Conservation (phyloP, 2,329 filamentous ascomycete species). For the Falciphora oryzae region DNA sequence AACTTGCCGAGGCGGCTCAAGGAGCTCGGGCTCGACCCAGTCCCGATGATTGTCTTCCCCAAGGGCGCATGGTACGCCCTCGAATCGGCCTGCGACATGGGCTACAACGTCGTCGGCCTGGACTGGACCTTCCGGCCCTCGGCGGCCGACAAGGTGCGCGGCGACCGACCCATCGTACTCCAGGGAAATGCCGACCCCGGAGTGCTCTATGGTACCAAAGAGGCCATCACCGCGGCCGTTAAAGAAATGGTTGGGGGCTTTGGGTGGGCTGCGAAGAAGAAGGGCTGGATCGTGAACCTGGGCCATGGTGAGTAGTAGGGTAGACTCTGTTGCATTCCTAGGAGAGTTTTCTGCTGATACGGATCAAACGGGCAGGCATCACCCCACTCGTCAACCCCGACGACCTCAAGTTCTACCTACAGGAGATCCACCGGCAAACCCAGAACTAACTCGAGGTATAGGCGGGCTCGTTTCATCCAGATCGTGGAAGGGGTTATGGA, state of each 20-base stretch:
- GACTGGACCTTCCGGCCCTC: slow-evolving; percentile 93
- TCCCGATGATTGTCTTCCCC: slow-evolving; percentile 97
- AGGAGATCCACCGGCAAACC: slow-evolving; percentile 76
- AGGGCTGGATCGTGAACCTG: slow-evolving; percentile 95
- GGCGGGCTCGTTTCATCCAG: not conserved
- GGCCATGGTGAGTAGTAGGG: slow-evolving; percentile 67
- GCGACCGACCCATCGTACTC: slow-evolving; percentile 67
- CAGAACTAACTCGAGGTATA: slow-evolving; percentile 23
- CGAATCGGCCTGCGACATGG: slow-evolving; percentile 77
- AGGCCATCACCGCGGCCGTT: slow-evolving; percentile 76
- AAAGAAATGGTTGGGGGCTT: slow-evolving; percentile 86
- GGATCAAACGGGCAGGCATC: slow-evolving; percentile 54
- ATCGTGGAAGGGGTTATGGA: not conserved
- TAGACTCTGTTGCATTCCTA: not conserved
- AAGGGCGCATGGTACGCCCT: slow-evolving; percentile 97
- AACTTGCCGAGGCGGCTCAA: slow-evolving; percentile 69
- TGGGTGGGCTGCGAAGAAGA: slow-evolving; percentile 64
- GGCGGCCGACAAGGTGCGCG: slow-evolving; percentile 74
- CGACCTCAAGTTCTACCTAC: slow-evolving; percentile 86
- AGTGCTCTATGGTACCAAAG: slow-evolving; percentile 77
- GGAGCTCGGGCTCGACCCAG: slow-evolving; percentile 68
- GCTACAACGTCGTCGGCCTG: slow-evolving; percentile 89
- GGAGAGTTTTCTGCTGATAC: not conserved
- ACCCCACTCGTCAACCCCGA: slow-evolving; percentile 94
- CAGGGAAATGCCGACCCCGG: slow-evolving; percentile 97